Evolutionary conservation across 345 rosid genomes (phyloP), one percentile per base, ranked within the genome.

Genomic region (Dovyalis caffra): DNA sequence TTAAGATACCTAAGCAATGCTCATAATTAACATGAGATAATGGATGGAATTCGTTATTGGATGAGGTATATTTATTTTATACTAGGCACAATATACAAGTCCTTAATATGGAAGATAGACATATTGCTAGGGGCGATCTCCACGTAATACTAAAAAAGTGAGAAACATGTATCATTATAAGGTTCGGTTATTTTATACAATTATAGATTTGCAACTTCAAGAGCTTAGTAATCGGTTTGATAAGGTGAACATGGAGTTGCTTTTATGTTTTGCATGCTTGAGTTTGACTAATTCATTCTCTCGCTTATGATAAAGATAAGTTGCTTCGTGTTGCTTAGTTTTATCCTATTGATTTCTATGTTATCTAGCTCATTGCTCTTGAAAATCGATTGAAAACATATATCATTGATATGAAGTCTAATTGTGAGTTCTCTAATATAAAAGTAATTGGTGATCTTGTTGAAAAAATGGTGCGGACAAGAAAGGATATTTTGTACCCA

Each of bases 191-290:
- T 33, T 10, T 64, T 70, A 20, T 51, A 5, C 7, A 29, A 31
- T 33, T 8, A 53, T 57, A 18, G 66, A 58, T 56, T 25, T 71
- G 15, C 49, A 71, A 57, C 28, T 71, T 34, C 11, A 71, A 33
- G 68, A 25, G 75, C 23, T 61, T 0, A 61, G 61, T 26, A n/a
- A 31, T 23, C 51, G 35, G 1, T 74, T 45, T 45, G 49, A 40
- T 62, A 62, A 73, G 6, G 38, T 45, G 29, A 73, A 29, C 31
- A 62, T 4, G 1, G 4, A 64, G 33, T 63, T 64, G 12, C 61
- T 63, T 43, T 16, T 64, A 12, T 73, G 62, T 73, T 0, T 73
- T 66, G 29, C 61, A 26, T 64, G 69, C 12, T 64, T 64, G 45
- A 64, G 23, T 73, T n/a, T n/a, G n/a, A n/a, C n/a, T n/a, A n/a